Evolutionary conservation across 2,329 filamentous ascomycete species (phyloP), one percentile per base, ranked within the genome.

Genomic region (Botrytis pseudocinerea): DNA sequence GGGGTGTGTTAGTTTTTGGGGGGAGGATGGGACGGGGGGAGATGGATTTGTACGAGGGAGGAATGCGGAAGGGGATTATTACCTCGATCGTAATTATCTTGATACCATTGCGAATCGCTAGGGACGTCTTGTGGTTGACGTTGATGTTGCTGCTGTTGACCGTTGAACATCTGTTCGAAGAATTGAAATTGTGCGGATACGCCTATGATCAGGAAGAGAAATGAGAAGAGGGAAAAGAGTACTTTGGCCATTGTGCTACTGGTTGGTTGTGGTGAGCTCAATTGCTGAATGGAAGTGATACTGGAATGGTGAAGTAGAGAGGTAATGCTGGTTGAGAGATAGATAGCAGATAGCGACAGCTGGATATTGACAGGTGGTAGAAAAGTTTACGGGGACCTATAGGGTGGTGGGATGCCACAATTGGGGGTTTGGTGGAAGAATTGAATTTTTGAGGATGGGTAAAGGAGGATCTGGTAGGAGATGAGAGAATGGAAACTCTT

Each of bases 131-230:
- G 91, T 40, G 89, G 89, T 77, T 91, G 76, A 60, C 74, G 73
- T 16, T 78, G 85, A 61, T 87, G 86, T 60, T 87, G 85, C 63
- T 78, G 76, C 76, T 89, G 87, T 74, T 86, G 86, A 77, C 89
- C 89, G 78, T 90, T 88, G 82, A 99, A 98, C 93, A 98, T 97
- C 79, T 98, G 94, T 82, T 98, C 95, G 84, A 98, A 99, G 88
- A 99, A 97, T 81, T 93, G 92, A 82, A 98, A 98, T 83, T 98
- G 95, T 18, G 93, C 93, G 73, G 87, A 85, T 6, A 87, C 90
- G 25, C 84, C 79, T 46, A 89, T 83, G 75, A 88, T 83, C 74
- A 93, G 80, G 42, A 94, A 82, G 68, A 92, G 84, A 25, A 94
- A 81, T 20, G 76, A 77, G 64, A 54, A 82, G n/a, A 94, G 81